Evolutionary conservation across 306 rosid species (phyloP), one percentile per base, ranked within the genome.

Genomic region (Sicyos edulis): DNA sequence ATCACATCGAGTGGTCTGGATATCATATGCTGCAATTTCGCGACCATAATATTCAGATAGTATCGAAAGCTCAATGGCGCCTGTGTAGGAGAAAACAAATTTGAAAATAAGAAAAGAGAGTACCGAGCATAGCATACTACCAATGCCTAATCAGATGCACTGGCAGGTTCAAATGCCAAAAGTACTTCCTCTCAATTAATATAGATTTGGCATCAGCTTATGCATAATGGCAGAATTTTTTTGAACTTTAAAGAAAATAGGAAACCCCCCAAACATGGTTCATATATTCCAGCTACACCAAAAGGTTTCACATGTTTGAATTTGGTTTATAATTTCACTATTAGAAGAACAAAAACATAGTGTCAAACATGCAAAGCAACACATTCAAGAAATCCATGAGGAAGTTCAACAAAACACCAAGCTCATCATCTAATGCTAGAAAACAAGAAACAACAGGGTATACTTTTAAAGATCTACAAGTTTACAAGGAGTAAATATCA

Each of bases 41-140:
- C 96, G 89, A 51, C 88, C 90, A 75, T 89, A 95, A 84, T 89
- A 76, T 55, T 91, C 95, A 15, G 96, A 92, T 71, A 95, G 82
- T 78, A 95, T 91, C 50, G 99, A 79, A 56, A 95, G 96, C 85
- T 95, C 99, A 69, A 95, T 95, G 53, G 99, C 97, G 78, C 97
- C 99, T 95, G 78, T 62, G 64, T 22, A 80, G 19, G 19, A 69
- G 74, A 76, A 77, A 56, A 54, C 16, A 63, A 76, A 67, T 19
- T 56, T 29, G 8, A 11, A 69, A 56, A 74, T 53, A 69, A 50
- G 83, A 72, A 76, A 79, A 55, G 78, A 53, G 78, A 40, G 21
- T 58, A 74, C 51, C 66, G 67, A 54, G 51, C 14, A 44, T 13
- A 53, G 26, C 20, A 72, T 29, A 60, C 53, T 55, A 21, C 56